phyloP scores from a whole-genome alignment of 129 eudicot genomes.

The Rutidosis leptorrhynchoides region DNA sequence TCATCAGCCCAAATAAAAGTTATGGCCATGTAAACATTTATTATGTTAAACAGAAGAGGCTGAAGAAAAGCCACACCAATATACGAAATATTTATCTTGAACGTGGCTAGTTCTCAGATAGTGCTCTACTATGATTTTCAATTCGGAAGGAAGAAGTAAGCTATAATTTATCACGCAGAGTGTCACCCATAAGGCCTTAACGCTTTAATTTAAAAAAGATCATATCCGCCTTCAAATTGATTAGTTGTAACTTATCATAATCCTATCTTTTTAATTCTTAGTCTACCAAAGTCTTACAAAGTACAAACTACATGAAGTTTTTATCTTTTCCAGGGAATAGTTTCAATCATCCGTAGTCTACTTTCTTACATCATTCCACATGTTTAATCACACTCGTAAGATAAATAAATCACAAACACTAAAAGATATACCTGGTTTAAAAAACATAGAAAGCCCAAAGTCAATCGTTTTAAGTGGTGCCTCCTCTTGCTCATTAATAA shows the following conservation, averaged over 20 bases:
- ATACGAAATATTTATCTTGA: neutral
- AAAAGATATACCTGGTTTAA: constrained; percentile 58
- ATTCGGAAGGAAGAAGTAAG: neutral
- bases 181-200: neutral
- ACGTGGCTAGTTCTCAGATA: neutral
- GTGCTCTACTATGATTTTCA: neutral
- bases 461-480: constrained; percentile 80
- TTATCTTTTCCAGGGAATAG: neutral
- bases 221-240: constrained; percentile 15
- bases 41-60: neutral
- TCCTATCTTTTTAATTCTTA: neutral
- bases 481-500: constrained; percentile 65
- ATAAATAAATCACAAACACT: neutral
- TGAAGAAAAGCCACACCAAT: neutral
- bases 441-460: constrained; percentile 87
- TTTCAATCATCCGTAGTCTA: neutral
- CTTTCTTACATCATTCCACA: constrained; percentile 15
- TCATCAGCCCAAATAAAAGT: neutral
- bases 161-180: constrained; percentile 8
- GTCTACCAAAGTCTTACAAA: neutral
- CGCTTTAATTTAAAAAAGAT: neutral
- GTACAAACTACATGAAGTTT: neutral
- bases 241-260: constrained; percentile 3
- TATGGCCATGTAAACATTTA: neutral
- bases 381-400: constrained; percentile 6